phyloP scores from a whole-genome alignment of 345 rosid genomes.

The Eucalyptus albens region DNA sequence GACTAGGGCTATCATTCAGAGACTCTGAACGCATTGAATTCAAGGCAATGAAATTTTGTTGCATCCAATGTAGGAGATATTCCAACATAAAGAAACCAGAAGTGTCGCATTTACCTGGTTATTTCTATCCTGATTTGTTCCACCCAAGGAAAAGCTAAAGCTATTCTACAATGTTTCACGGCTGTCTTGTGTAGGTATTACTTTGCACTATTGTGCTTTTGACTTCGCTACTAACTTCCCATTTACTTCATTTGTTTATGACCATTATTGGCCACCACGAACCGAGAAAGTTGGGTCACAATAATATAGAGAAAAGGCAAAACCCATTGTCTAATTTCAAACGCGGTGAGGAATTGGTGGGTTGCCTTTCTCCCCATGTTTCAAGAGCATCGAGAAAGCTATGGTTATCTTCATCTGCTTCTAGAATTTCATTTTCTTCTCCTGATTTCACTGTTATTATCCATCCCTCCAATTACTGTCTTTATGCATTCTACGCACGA shows the following conservation, averaged over 20 bases:
- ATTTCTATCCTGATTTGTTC: not conserved
- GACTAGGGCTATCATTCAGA: not conserved
- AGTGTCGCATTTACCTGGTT: not conserved
- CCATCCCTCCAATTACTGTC: not conserved
- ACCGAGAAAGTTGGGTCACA: not conserved
- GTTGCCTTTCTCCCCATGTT: not conserved
- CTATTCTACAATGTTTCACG: not conserved
- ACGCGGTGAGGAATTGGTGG: not conserved
- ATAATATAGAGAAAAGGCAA: not conserved
- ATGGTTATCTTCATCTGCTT: not conserved
- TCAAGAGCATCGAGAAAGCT: not conserved
- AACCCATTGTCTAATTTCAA: not conserved
- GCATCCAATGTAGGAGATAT: not conserved
- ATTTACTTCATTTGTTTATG: not conserved
- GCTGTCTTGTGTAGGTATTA: not conserved
- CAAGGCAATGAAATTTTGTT: not conserved
- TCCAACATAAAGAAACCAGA: not conserved
- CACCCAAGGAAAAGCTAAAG: not conserved
- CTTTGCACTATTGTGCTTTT: not conserved
- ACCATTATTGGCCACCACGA: not conserved
- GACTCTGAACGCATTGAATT: not conserved
- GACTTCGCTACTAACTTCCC: not conserved
- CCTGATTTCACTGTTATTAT: not conserved
- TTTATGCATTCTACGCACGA: not conserved
- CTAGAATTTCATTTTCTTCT: not conserved